Base-by-base conservation (phyloP, 2,329 filamentous ascomycete genomes). In the Colletotrichum scovillei region DNA sequence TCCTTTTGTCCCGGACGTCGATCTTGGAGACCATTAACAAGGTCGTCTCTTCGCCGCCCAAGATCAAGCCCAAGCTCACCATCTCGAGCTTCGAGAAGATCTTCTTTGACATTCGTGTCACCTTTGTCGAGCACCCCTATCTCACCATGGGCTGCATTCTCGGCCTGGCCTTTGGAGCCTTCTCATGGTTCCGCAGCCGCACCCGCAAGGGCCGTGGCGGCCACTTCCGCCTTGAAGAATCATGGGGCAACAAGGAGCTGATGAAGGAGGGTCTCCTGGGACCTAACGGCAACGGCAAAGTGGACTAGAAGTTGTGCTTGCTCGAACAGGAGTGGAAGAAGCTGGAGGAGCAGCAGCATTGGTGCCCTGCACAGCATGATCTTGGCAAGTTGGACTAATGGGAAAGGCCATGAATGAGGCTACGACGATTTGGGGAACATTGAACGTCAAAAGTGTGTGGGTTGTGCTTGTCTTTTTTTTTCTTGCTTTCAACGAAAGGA, bases 21-120 rank as follows among this genome's bases (percentile, higher is more conserved):
- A 98, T 98, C 80, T 90, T 98, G 74, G 95, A 98, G 83, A 97
- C 95, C 16, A 86, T 95, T 67, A 89, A 90, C 78, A 93, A 94
- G 80, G 88, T 95, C 74, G 90, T 93, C 11, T 86, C 89, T 28
- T 90, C 88, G 62, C 92, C 92, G 62, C 89, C 93, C 59, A 91
- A 92, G 80, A 93, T 97, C 81, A 89, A 90, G 79, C 87, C 93
- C 38, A 97, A 96, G 85, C 91, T 93, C 75, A 95, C 94, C n/a
- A 92, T 94, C 72, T 92, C 90, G 67, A 88, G 88, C 70, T 84
- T 96, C 74, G 90, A 92, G 79, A 92, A 93, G 82, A 84, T 94
- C 73, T 93, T 94, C 83, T 91, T 92, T 76, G 89, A 92, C 78
- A 88, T 92, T 67, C 86, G 89, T 76, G 84, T 87, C 76, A 87